Conservation (phyloP, 495 filamentous ascomycete species). For the Bathelium albidoporum region DNA sequence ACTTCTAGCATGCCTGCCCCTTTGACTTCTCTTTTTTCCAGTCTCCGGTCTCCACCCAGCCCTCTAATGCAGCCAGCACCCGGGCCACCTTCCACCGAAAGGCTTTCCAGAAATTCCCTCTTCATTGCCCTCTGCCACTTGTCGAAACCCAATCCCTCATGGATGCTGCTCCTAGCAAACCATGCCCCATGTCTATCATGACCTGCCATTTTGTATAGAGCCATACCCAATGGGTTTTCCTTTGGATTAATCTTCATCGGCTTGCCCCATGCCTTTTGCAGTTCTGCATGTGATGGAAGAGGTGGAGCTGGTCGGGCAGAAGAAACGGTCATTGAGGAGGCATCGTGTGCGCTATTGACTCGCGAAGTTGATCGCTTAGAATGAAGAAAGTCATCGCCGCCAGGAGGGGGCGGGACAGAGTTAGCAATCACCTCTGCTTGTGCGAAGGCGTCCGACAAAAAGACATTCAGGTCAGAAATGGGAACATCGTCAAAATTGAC, state of each 20-base stretch:
- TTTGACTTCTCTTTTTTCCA: constrained; percentile 48
- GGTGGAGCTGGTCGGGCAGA: constrained; percentile 41
- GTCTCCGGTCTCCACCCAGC: constrained; percentile 64
- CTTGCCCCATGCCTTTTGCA: constrained; percentile 79
- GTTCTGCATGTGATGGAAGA: constrained; percentile 35
- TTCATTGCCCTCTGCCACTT: constrained; percentile 54
- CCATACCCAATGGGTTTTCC: constrained; percentile 67
- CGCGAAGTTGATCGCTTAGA: constrained; percentile 30
- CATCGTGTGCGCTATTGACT: constrained; percentile 33
- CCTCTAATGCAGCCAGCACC: constrained; percentile 68
- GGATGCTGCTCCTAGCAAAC: constrained; percentile 81
- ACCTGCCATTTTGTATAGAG: constrained; percentile 67
- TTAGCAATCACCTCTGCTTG: constrained; percentile 61
- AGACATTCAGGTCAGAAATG: constrained; percentile 37
- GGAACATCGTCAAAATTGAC: constrained; percentile 55
- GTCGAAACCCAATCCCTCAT: constrained; percentile 61
- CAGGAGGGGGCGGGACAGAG: constrained; percentile 56
- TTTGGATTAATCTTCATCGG: constrained; percentile 58
- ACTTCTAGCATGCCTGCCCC: constrained; percentile 55
- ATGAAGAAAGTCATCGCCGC: constrained; percentile 25
- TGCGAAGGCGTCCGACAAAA: constrained; percentile 50
- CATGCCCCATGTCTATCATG: constrained; percentile 77
- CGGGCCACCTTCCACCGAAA: constrained; percentile 48
- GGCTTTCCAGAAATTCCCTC: constrained; percentile 52
- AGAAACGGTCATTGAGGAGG: constrained; percentile 42